Evolutionary conservation across 768 basidiomycete genomes (phyloP).

Genomic region (Hydnomerulius pinastri): DNA sequence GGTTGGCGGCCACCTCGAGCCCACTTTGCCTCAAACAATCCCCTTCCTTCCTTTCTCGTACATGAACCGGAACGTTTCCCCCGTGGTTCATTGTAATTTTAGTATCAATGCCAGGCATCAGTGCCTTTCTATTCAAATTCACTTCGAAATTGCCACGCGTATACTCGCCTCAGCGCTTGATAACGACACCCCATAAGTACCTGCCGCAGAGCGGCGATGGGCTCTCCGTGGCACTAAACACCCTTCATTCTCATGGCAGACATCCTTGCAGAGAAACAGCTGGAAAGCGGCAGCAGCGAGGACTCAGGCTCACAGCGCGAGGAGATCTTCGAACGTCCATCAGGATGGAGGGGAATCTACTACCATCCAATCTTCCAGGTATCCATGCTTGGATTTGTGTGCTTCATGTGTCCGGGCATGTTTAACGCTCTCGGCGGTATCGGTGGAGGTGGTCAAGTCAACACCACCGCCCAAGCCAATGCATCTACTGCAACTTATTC

Average conservation of each 20-base stretch:
- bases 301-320: conserved; percentile 27
- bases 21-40: too few species aligned
- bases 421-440: conserved; percentile 82
- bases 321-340: conserved; percentile 47
- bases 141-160: conserved; percentile 18
- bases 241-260: conserved; percentile 16
- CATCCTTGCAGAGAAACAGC: conserved; percentile 17
- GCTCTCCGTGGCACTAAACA: background rate
- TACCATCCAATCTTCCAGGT: conserved; percentile 51
- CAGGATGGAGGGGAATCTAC: conserved; percentile 56
- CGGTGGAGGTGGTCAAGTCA: conserved; percentile 76
- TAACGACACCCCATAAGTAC: conserved; percentile 16
- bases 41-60: too few species aligned
- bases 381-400: conserved; percentile 64
- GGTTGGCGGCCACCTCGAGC: too few species aligned
- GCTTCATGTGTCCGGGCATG: conserved; percentile 63
- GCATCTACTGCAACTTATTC: conserved; percentile 69
- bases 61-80: too few species aligned
- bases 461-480: conserved; percentile 66
- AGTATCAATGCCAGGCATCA: too few species aligned
- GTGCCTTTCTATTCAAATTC: conserved; percentile 2
- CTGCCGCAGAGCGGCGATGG: background rate
- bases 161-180: background rate
- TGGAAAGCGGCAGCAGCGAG: conserved; percentile 28
- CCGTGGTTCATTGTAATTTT: too few species aligned